Conservation (phyloP, 176 grass and related monocot species). For the Oryza officinalis region DNA sequence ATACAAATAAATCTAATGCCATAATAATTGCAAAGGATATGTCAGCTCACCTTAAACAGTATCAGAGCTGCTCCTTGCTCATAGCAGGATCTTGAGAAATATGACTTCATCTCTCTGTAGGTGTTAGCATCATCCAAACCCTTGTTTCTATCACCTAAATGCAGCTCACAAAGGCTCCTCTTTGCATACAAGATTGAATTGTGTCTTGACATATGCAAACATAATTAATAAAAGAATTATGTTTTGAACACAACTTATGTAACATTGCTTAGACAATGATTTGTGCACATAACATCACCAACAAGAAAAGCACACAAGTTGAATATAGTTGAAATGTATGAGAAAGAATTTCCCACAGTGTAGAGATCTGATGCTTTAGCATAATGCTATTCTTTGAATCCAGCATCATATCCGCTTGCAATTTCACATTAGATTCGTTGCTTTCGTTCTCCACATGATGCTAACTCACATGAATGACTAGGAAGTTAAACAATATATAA, state of each 20-base stretch:
- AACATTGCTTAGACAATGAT: too few relatives aligned
- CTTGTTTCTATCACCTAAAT: neutral
- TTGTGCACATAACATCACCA: too few relatives aligned
- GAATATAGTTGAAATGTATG: neutral
- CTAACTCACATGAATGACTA: too few relatives aligned
- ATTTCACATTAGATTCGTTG: neutral
- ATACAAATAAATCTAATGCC: neutral
- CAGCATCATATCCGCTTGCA: slow-evolving; percentile 9
- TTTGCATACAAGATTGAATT: slow-evolving; percentile 39
- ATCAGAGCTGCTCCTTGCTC: neutral
- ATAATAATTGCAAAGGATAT: too few relatives aligned
- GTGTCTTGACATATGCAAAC: too few relatives aligned
- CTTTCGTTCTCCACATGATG: neutral
- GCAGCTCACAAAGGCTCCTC: slow-evolving; percentile 37
- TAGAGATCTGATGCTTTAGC: slow-evolving; percentile 17
- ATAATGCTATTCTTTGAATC: slow-evolving; percentile 17
- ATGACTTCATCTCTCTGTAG: neutral
- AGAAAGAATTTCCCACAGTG: slow-evolving; percentile 21
- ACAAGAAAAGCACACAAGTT: neutral
- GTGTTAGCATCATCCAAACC: slow-evolving; percentile 17
- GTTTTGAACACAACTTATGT: too few relatives aligned
- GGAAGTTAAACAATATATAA: neutral
- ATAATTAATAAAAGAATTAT: too few relatives aligned
- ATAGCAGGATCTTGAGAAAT: neutral
- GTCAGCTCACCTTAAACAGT: neutral